Conservation (phyloP, 352 stramenopile genomes). For the Phytophthora sp. region DNA sequence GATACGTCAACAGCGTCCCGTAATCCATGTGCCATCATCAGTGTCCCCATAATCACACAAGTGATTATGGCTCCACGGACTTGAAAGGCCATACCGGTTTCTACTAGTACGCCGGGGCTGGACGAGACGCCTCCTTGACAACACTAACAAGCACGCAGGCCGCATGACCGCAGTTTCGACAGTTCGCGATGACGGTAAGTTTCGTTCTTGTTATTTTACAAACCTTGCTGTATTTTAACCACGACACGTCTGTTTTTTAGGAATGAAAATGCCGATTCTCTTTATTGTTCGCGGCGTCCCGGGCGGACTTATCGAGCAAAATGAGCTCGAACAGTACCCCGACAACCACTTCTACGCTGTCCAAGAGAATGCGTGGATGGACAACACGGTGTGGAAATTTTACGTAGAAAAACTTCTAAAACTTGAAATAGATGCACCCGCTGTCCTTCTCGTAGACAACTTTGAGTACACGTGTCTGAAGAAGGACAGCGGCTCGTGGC, state of each 20-base stretch:
- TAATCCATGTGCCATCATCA: too few species aligned
- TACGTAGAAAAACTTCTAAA: not conserved
- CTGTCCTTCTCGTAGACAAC: conserved; percentile 1
- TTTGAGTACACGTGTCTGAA: not conserved
- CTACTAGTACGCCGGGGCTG: too few species aligned
- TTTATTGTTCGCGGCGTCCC: not conserved
- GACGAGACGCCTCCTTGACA: too few species aligned
- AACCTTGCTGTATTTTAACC: not conserved
- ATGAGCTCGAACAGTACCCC: not conserved
- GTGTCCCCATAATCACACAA: too few species aligned
- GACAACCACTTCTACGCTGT: not conserved
- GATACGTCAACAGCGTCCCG: too few species aligned
- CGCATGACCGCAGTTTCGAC: conserved; percentile 1
- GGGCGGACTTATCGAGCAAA: not conserved
- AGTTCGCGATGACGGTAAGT: not conserved
- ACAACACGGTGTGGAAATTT: not conserved
- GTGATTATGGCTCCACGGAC: too few species aligned
- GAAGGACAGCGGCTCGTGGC: conserved; percentile 1
- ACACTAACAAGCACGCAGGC: not conserved
- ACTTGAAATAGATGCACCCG: not conserved
- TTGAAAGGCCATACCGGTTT: too few species aligned
- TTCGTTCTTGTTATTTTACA: too few species aligned
- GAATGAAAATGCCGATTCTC: not conserved
- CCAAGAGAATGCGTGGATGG: not conserved
- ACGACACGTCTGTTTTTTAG: not conserved